Evolutionary conservation across 2,329 filamentous ascomycete species (phyloP).

Genomic region (Stemphylium beticola): DNA sequence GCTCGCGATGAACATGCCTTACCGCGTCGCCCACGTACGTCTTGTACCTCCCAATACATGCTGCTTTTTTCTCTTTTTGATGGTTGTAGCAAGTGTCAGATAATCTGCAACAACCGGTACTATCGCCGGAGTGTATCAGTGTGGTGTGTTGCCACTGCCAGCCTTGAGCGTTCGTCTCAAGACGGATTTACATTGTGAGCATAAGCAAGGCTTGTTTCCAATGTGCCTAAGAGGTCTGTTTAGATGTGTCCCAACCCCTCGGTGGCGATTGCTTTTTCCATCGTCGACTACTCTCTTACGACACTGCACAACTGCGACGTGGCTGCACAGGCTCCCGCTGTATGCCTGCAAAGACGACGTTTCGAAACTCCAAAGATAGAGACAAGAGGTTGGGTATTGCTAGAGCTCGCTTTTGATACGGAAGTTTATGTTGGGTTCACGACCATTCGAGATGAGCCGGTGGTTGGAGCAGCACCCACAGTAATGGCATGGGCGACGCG

Average conservation of each 20-base stretch:
- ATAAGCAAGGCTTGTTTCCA: neutral
- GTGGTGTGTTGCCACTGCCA: neutral
- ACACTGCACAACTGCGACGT: neutral
- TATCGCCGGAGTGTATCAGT: neutral
- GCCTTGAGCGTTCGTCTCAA: neutral
- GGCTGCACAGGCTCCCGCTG: neutral
- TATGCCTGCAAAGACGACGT: neutral
- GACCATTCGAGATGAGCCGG: too few species aligned
- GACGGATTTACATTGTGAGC: neutral
- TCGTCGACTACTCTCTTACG: neutral
- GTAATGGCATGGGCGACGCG: too few species aligned
- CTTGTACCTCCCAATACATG: neutral
- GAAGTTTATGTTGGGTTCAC: neutral
- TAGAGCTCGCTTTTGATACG: too few species aligned
- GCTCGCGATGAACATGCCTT: neutral
- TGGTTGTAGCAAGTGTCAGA: neutral
- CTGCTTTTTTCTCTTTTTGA: neutral
- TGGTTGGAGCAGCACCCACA: too few species aligned
- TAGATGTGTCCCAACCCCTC: neutral
- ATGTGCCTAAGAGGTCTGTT: neutral
- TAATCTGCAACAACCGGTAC: neutral
- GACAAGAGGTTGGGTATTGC: neutral
- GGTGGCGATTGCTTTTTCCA: neutral
- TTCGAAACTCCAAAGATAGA: neutral
- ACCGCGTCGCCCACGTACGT: neutral